Evolutionary conservation across 345 rosid genomes (phyloP), one percentile per base, ranked within the genome.

Genomic region (Aquilaria malaccensis): DNA sequence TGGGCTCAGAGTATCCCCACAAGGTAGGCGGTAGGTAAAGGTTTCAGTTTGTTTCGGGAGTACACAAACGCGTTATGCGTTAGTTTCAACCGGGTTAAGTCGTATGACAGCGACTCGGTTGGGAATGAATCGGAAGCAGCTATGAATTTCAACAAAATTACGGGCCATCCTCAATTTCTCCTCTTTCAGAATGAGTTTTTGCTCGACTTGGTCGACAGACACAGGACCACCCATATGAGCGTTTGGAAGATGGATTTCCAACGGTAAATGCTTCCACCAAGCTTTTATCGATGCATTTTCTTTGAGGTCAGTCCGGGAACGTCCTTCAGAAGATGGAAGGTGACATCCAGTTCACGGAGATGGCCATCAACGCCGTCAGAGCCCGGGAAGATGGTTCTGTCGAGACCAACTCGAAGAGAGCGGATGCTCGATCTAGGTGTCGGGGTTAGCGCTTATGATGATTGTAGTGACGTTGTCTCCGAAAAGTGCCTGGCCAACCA

Each of bases 181-280:
- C 0, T 71, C 68, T 64, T 68, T 64, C 7, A 82, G 69, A 9
- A 63, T 72, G 31, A 82, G 11, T 55, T 62, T 75, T 0, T 2
- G 30, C 65, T 82, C 87, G 9, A 82, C 77, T 2, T 54, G 74
- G 69, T 82, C 84, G 1, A 82, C 50, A 61, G 79, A 77, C 1
- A 79, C 77, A 0, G 82, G 82, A 0, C 84, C 84, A 45, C 87
- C 87, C 0, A 84, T 82, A 47, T 82, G 87, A 1, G 77, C 84
- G 74, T 67, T 79, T 72, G 77, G 51, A 82, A 80, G 37, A 82
- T 10, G 1, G 87, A 82, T 76, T 82, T 80, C 84, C 82, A 80
- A 45, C 79, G 82, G 0, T 4, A 64, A 82, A 77, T 10, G 80
- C 80, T 60, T 82, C 80, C 0, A 13, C 45, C 0, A 82, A 63